These are phyloP conservation scores for Saitozyma podzolica DNA, from an alignment of 768 basidiomycete species.

Conservation along the genomic window DNA sequence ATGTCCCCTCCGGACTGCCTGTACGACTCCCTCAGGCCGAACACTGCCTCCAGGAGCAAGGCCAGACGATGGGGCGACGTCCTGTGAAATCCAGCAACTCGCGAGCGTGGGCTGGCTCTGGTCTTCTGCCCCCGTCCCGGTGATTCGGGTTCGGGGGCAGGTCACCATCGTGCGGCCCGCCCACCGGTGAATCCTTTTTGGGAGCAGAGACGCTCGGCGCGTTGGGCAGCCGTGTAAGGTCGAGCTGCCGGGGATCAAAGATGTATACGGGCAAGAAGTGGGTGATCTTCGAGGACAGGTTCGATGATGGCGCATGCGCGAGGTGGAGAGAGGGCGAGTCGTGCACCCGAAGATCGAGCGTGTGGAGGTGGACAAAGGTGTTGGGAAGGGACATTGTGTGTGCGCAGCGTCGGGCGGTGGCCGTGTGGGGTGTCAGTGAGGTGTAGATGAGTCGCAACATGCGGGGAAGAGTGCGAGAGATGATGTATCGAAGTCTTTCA, in stretches of 20 bases:
- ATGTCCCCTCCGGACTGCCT: conserved; percentile 47
- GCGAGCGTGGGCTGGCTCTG: conserved; percentile 22
- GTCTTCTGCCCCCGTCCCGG: conserved; percentile 13
- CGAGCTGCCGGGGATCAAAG: conserved; percentile 54
- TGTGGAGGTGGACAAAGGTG: conserved; percentile 46
- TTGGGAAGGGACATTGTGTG: conserved; percentile 12
- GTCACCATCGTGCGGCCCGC: conserved; percentile 2
- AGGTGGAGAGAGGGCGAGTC: conserved; percentile 43
- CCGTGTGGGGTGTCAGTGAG: too few species aligned
- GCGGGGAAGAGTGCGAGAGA: too few species aligned
- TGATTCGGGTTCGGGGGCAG: conserved; percentile 14
- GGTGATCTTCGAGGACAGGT: conserved; percentile 39
- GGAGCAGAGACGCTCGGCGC: conserved; percentile 22
- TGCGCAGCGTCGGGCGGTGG: not conserved
- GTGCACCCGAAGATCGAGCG: conserved; percentile 43
- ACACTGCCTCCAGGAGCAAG: conserved; percentile 53
- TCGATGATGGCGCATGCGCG: conserved; percentile 33
- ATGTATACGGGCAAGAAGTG: conserved; percentile 56
- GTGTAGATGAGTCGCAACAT: too few species aligned
- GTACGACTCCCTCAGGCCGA: conserved; percentile 45
- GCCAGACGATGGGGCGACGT: conserved; percentile 41
- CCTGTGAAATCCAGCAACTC: conserved; percentile 33
- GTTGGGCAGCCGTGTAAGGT: conserved; percentile 49
- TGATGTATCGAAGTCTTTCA: too few species aligned
- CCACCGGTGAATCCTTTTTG: conserved; percentile 22